These are phyloP conservation scores for Noccaea caerulescens DNA, from an alignment of 345 rosid species.

Conservation along the genomic window DNA sequence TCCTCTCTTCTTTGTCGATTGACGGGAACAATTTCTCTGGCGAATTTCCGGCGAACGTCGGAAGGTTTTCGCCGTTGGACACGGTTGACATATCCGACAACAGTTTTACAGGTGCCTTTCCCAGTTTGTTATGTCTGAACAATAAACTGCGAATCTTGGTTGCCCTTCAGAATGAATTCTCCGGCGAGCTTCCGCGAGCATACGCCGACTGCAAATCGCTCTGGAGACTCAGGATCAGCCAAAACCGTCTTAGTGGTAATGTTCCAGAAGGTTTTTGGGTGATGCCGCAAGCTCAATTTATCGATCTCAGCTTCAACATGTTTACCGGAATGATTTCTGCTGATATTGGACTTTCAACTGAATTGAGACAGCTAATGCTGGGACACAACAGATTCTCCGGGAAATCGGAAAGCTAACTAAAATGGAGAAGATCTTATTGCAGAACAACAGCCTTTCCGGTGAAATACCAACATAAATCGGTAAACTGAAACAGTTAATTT, in stretches of 20 bases:
- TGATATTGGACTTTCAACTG: slow-evolving; percentile 51
- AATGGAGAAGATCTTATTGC: slow-evolving; percentile 62
- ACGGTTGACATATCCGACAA: slow-evolving; percentile 87
- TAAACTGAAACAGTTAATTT: slow-evolving; percentile 56
- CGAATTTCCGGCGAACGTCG: slow-evolving; percentile 56
- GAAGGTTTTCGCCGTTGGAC: slow-evolving; percentile 60
- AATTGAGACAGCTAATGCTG: slow-evolving; percentile 57
- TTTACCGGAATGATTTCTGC: slow-evolving; percentile 67
- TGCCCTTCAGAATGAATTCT: slow-evolving; percentile 64
- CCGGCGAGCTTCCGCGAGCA: slow-evolving; percentile 65
- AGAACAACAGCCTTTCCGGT: slow-evolving; percentile 64
- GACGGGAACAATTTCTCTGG: too few species aligned
- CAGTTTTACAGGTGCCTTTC: slow-evolving; percentile 71
- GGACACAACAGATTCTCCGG: slow-evolving; percentile 72
- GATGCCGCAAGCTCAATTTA: slow-evolving; percentile 55
- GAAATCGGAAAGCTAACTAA: slow-evolving; percentile 59
- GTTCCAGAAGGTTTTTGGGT: slow-evolving; percentile 71
- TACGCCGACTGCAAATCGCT: slow-evolving; percentile 70
- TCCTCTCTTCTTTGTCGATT: too few species aligned
- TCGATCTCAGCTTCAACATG: slow-evolving; percentile 71
- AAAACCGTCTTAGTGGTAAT: slow-evolving; percentile 61
- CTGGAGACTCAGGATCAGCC: slow-evolving; percentile 61
- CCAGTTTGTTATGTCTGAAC: slow-evolving; percentile 64
- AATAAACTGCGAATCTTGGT: slow-evolving; percentile 54
- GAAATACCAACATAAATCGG: slow-evolving; percentile 62